Percentiles rank a stretch among this genome's conserved stretches.
These are phyloP conservation scores for Aspergillus glaucus DNA, from an alignment of 2,329 filamentous ascomycete genomes.

Conservation along the genomic window DNA sequence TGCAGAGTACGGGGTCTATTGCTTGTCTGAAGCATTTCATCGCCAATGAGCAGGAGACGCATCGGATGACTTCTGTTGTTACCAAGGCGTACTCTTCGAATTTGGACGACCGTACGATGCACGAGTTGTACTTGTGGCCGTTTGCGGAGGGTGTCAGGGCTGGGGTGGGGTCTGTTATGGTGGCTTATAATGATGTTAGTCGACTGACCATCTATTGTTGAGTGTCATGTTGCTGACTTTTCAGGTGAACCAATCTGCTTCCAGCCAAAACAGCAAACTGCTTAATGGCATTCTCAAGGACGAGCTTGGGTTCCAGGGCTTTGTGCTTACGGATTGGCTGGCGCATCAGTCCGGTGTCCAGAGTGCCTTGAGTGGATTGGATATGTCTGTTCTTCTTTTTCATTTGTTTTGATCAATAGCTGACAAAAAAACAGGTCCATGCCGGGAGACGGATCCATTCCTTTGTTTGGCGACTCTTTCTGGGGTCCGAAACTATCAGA, in stretches of 20 bases:
- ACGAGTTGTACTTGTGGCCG: slow-evolving; percentile 44
- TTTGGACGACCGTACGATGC: slow-evolving; percentile 45
- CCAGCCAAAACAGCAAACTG: slow-evolving; percentile 62
- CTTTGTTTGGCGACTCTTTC: slow-evolving; percentile 47
- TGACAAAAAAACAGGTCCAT: slow-evolving; percentile 36
- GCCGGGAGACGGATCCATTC: slow-evolving; percentile 55
- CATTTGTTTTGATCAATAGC: background rate
- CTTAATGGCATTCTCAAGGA: slow-evolving; percentile 67
- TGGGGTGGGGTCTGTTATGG: slow-evolving; percentile 43
- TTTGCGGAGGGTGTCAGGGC: slow-evolving; percentile 46
- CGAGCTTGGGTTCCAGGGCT: slow-evolving; percentile 67
- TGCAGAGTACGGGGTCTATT: slow-evolving; percentile 53
- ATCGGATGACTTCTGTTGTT: slow-evolving; percentile 43
- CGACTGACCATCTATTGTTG: background rate
- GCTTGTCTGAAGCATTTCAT: slow-evolving; percentile 54
- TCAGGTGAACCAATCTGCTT: slow-evolving; percentile 59
- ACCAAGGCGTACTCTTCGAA: slow-evolving; percentile 41
- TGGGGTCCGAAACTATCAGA: slow-evolving; percentile 53
- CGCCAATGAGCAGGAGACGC: slow-evolving; percentile 42
- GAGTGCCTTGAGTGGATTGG: slow-evolving; percentile 57
- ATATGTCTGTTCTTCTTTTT: slow-evolving; percentile 44
- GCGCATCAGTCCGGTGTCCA: slow-evolving; percentile 56
- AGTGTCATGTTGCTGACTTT: background rate
- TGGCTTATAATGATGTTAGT: slow-evolving; percentile 37
- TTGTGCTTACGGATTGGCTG: slow-evolving; percentile 64